Conservation (phyloP, 1,284 basidiomycete species). For the Fistulina hepatica region DNA sequence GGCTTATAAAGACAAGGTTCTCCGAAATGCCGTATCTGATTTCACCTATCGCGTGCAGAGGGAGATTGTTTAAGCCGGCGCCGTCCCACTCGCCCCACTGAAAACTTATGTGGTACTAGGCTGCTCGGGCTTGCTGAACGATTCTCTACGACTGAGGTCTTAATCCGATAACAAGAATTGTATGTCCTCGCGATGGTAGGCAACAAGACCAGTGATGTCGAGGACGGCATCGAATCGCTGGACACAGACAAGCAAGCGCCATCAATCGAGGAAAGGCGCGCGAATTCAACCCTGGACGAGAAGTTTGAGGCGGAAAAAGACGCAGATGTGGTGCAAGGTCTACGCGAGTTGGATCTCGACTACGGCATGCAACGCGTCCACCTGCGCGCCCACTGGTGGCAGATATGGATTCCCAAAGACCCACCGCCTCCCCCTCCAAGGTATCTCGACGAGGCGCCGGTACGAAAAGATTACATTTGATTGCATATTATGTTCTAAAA, state of each 20-base stretch:
- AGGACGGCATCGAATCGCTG: conserved; percentile 6
- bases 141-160: too few relatives aligned
- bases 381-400: conserved; percentile 39
- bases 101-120: too few relatives aligned
- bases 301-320: conserved; percentile 6
- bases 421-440: conserved; percentile 46
- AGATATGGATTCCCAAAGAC: conserved; percentile 42
- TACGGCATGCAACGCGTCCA: conserved; percentile 33
- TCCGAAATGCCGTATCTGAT: too few relatives aligned
- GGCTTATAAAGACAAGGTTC: too few relatives aligned
- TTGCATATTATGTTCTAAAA: neutral
- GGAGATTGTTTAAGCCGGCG: too few relatives aligned
- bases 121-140: too few relatives aligned
- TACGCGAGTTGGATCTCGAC: conserved; percentile 32
- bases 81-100: too few relatives aligned
- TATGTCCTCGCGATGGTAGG: neutral
- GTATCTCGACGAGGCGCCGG: conserved; percentile 46
- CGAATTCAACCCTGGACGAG: too few relatives aligned
- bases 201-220: conserved; percentile 3
- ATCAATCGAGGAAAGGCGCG: too few relatives aligned
- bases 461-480: conserved; percentile 13
- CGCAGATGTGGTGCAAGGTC: too few relatives aligned
- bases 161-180: conserved; percentile 3
- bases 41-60: too few relatives aligned
- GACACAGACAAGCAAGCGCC: too few relatives aligned